These are phyloP conservation scores for Rhizopus sp. DNA, from an alignment of 371 early-diverging fungal genomes.

Conservation along the genomic window DNA sequence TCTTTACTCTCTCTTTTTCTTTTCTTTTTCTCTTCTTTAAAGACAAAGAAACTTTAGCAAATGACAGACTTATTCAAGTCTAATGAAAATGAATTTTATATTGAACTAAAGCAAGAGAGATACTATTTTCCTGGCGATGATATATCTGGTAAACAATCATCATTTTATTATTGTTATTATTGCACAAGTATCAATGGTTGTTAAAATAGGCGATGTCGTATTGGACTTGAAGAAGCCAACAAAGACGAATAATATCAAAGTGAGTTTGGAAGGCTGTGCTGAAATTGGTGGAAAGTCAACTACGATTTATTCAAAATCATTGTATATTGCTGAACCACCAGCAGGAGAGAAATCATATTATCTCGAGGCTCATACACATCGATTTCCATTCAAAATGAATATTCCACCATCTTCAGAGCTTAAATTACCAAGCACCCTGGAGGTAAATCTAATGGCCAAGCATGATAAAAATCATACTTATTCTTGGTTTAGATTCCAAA, in stretches of 20 bases:
- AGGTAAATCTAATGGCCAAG: constrained; percentile 23
- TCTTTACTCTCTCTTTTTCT: not conserved
- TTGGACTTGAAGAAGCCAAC: constrained; percentile 40
- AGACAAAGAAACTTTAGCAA: not conserved
- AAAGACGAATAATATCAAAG: constrained; percentile 36
- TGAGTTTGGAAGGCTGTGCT: constrained; percentile 36
- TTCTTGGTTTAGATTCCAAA: constrained; percentile 20
- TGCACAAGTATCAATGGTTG: too few species aligned
- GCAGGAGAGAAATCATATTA: constrained; percentile 31
- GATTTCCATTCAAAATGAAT: constrained; percentile 44
- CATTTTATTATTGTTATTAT: not conserved
- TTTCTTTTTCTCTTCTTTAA: not conserved
- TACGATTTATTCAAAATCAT: constrained; percentile 25
- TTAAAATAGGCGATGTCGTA: constrained; percentile 36
- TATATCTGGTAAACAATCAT: constrained; percentile 33
- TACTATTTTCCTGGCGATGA: constrained; percentile 48
- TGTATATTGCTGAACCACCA: constrained; percentile 28
- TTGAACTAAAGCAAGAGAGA: constrained; percentile 37
- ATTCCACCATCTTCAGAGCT: constrained; percentile 27
- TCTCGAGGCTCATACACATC: constrained; percentile 42
- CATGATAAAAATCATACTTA: not conserved
- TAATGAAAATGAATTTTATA: constrained; percentile 45
- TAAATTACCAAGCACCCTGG: constrained; percentile 42
- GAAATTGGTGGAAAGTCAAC: constrained; percentile 26
- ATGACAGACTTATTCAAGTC: constrained; percentile 27